A percentile compares a stretch with the other conserved stretches of the same genome.
These are phyloP conservation scores for Scedosporium dehoogii DNA, from an alignment of 2,329 filamentous ascomycete species.

Conservation along the genomic window DNA sequence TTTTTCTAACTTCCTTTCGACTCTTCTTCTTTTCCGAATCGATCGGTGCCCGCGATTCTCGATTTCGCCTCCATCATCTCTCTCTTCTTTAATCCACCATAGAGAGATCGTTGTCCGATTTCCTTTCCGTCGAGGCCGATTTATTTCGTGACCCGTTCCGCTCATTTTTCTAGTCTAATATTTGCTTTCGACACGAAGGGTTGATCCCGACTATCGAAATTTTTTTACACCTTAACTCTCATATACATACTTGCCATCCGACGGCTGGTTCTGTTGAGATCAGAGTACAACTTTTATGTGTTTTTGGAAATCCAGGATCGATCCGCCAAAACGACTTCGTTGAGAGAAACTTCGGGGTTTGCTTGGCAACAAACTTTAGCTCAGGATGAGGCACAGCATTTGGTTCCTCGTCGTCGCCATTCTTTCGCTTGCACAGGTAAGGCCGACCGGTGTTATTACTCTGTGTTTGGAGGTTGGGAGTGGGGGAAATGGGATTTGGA, in stretches of 20 bases:
- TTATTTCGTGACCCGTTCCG: not conserved
- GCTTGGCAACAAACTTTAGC: not conserved
- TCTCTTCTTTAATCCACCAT: not conserved
- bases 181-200: not conserved
- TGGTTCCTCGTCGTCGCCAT: slow-evolving; percentile 12
- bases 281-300: not conserved
- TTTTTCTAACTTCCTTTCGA: slow-evolving; percentile 6
- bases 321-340: not conserved
- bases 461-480: not conserved
- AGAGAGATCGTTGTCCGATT: not conserved
- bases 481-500: not conserved
- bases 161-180: not conserved
- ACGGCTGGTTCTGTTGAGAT: slow-evolving; percentile 1
- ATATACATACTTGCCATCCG: not conserved
- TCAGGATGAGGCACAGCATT: slow-evolving; percentile 12
- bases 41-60: not conserved
- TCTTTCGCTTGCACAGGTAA: slow-evolving; percentile 12
- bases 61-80: not conserved
- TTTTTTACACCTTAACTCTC: not conserved
- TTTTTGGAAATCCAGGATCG: not conserved
- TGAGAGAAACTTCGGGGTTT: not conserved
- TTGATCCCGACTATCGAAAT: not conserved
- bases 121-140: not conserved
- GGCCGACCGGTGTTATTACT: slow-evolving; percentile 1
- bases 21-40: slow-evolving; percentile 7